Evolutionary conservation across 768 basidiomycete species (phyloP).

Genomic region (Hebeloma cylindrosporum): DNA sequence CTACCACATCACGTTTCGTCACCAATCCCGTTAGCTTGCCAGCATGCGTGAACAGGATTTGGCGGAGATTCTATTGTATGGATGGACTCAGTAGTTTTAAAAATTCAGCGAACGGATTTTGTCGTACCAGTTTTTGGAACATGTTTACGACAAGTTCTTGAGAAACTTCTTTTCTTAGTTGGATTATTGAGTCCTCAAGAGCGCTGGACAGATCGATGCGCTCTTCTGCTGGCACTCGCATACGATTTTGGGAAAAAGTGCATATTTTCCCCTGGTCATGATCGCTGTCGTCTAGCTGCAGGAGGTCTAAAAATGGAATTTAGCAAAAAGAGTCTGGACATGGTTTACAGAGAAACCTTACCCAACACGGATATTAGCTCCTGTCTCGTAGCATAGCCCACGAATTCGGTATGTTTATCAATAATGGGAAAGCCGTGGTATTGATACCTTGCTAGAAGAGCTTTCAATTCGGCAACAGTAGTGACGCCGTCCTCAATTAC

Average conservation of each 20-base stretch:
- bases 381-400: slow-evolving; percentile 64
- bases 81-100: not conserved
- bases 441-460: slow-evolving; percentile 41
- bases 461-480: slow-evolving; percentile 52
- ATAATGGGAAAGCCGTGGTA: slow-evolving; percentile 71
- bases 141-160: slow-evolving; percentile 70
- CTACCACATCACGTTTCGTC: slow-evolving; percentile 67
- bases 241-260: slow-evolving; percentile 37
- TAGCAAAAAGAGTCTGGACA: not conserved
- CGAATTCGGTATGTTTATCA: slow-evolving; percentile 41
- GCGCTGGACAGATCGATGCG: slow-evolving; percentile 39
- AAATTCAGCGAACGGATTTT: not conserved
- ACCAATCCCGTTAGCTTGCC: slow-evolving; percentile 65
- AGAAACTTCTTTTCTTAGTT: slow-evolving; percentile 67
- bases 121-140: slow-evolving; percentile 68
- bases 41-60: slow-evolving; percentile 62
- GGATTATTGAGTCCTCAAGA: slow-evolving; percentile 53
- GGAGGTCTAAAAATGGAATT: slow-evolving; percentile 21
- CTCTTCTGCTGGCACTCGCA: slow-evolving; percentile 26
- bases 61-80: slow-evolving; percentile 57
- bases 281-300: slow-evolving; percentile 31
- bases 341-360: slow-evolving; percentile 20
- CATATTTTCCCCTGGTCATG: slow-evolving; percentile 36
- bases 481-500: slow-evolving; percentile 51
- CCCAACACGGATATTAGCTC: slow-evolving; percentile 42